Evolutionary conservation across 257 asterid genomes (phyloP).

Genomic region (Gardenia jasminoides): DNA sequence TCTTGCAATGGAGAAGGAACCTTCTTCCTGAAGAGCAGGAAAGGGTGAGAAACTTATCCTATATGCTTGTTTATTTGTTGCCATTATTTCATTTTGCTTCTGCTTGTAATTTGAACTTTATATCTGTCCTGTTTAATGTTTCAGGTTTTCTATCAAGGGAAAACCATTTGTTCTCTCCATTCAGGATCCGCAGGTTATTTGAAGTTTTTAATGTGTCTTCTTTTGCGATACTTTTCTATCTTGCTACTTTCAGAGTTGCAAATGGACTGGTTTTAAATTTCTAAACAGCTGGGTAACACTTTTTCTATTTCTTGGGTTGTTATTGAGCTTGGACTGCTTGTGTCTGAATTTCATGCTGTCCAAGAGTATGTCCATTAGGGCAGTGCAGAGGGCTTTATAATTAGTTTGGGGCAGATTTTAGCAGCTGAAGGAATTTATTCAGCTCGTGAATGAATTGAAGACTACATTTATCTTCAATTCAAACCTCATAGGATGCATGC

Average conservation of each 20-base stretch:
- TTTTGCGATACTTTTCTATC: background rate
- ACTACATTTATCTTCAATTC: too few species aligned
- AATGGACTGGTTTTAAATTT: background rate
- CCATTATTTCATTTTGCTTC: slow-evolving; percentile 9
- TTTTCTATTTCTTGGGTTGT: background rate
- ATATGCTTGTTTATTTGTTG: slow-evolving; percentile 6
- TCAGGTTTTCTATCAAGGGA: slow-evolving; percentile 66
- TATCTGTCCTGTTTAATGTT: slow-evolving; percentile 10
- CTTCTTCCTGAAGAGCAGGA: slow-evolving; percentile 62
- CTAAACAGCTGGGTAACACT: background rate
- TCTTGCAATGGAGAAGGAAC: slow-evolving; percentile 74
- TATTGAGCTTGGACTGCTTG: background rate
- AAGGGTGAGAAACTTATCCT: slow-evolving; percentile 54
- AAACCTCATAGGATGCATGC: background rate
- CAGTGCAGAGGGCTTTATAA: background rate
- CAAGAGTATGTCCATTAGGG: background rate
- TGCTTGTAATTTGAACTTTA: slow-evolving; percentile 3
- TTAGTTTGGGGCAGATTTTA: background rate
- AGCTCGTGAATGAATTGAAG: background rate
- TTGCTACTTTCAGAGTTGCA: too few species aligned
- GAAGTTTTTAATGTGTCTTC: background rate
- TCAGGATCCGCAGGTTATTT: slow-evolving; percentile 91
- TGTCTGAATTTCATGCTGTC: background rate
- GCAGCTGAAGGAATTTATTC: background rate
- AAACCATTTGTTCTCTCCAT: slow-evolving; percentile 66